Percentiles rank a stretch among this genome's conserved stretches.
Conservation (phyloP, 495 filamentous ascomycete genomes). For the Thermochaetoides thermophila region DNA sequence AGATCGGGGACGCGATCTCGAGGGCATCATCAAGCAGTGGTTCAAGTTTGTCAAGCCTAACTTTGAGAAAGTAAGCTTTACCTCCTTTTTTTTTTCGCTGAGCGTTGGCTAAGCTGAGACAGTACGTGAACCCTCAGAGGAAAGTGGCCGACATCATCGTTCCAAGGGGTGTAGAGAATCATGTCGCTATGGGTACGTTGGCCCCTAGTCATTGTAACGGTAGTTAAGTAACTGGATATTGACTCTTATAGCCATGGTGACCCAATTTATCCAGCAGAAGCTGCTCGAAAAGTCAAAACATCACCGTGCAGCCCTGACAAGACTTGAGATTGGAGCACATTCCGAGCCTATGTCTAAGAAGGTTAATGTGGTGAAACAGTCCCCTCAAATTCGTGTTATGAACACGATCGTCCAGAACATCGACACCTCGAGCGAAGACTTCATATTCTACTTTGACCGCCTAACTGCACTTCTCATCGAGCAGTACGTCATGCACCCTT, state of each 20-base stretch:
- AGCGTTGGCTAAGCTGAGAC: slow-evolving; percentile 4
- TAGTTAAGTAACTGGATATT: no score
- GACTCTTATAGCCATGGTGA: slow-evolving; percentile 62
- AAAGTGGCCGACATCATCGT: slow-evolving; percentile 87
- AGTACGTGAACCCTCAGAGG: slow-evolving; percentile 80
- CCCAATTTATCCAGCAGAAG: slow-evolving; percentile 72
- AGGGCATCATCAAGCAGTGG: slow-evolving; percentile 97
- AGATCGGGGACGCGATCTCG: slow-evolving; percentile 72
- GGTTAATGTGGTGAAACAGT: slow-evolving; percentile 55
- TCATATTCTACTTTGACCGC: slow-evolving; percentile 93
- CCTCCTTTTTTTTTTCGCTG: neutral
- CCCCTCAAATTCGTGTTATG: slow-evolving; percentile 68
- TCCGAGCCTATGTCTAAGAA: slow-evolving; percentile 59
- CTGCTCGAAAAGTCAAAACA: slow-evolving; percentile 71
- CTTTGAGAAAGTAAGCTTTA: slow-evolving; percentile 43
- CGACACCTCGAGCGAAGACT: slow-evolving; percentile 68
- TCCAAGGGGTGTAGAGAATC: slow-evolving; percentile 84
- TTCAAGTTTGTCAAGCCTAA: slow-evolving; percentile 92
- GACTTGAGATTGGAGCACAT: slow-evolving; percentile 51
- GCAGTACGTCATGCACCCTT: slow-evolving; percentile 32
- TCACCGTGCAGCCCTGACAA: slow-evolving; percentile 61
- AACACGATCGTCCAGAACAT: slow-evolving; percentile 80
- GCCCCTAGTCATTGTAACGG: no score
- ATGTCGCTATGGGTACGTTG: slow-evolving; percentile 74
- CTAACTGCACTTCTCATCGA: slow-evolving; percentile 73